A percentile compares a stretch with the other conserved stretches of the same genome.
phyloP scores from a whole-genome alignment of 73 alveolate genomes.

The Stentor coeruleus region DNA sequence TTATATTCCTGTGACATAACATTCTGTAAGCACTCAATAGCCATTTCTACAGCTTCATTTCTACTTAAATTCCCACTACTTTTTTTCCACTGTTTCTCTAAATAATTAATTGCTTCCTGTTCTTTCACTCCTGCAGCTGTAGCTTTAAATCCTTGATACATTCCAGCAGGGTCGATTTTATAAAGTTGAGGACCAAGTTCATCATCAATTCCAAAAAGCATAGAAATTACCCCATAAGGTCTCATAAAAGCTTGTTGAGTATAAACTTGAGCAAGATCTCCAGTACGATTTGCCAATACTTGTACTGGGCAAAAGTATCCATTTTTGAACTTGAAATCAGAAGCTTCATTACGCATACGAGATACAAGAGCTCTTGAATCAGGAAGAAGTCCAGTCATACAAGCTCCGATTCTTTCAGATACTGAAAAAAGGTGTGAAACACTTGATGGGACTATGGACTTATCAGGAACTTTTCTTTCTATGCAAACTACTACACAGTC shows the following conservation, averaged over 20 bases:
- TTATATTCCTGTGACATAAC: slow-evolving; percentile 88
- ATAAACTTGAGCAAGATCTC: slow-evolving; percentile 64
- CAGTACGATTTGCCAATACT: slow-evolving; percentile 65
- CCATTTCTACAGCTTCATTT: slow-evolving; percentile 54
- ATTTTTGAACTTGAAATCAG: slow-evolving; percentile 65
- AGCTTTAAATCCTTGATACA: slow-evolving; percentile 81
- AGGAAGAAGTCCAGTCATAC: slow-evolving; percentile 75
- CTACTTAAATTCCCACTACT: slow-evolving; percentile 58
- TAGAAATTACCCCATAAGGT: slow-evolving; percentile 75
- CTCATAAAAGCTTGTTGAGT: slow-evolving; percentile 89
- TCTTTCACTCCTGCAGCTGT: slow-evolving; percentile 92
- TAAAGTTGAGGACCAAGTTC: slow-evolving; percentile 90
- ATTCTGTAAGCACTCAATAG: slow-evolving; percentile 77
- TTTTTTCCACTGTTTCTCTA: slow-evolving; percentile 71
- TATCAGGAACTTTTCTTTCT: slow-evolving; percentile 82
- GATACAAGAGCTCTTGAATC: slow-evolving; percentile 79
- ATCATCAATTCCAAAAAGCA: slow-evolving; percentile 81
- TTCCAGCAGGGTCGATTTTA: slow-evolving; percentile 94
- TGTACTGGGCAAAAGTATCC: slow-evolving; percentile 82
- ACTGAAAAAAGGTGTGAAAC: slow-evolving; percentile 84
- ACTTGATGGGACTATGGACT: slow-evolving; percentile 77
- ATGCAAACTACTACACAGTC: slow-evolving; percentile 76
- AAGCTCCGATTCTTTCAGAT: slow-evolving; percentile 77
- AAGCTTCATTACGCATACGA: slow-evolving; percentile 63
- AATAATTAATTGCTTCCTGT: slow-evolving; percentile 81